A percentile compares a stretch with the other conserved stretches of the same genome.
These are phyloP conservation scores for Exophiala mesophila DNA, from an alignment of 2,329 filamentous ascomycete species.

Conservation along the genomic window DNA sequence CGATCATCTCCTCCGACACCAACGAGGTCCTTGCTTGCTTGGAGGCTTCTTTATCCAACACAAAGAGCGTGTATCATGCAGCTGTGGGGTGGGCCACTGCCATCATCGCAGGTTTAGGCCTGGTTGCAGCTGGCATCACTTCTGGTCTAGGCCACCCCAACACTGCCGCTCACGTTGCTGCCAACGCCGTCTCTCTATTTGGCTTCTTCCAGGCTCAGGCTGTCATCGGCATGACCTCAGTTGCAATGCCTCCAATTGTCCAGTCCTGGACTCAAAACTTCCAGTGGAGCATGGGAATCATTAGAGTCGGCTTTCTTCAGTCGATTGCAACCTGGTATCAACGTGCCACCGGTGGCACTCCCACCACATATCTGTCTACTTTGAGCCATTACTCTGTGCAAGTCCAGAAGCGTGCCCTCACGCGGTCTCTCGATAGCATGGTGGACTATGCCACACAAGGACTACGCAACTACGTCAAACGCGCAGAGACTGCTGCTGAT, in stretches of 20 bases:
- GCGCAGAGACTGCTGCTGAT: constrained; percentile 46
- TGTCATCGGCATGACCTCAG: constrained; percentile 77
- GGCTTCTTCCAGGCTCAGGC: constrained; percentile 93
- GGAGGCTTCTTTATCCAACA: constrained; percentile 82
- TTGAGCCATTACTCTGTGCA: constrained; percentile 74
- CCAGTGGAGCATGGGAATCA: constrained; percentile 97
- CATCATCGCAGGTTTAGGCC: constrained; percentile 75
- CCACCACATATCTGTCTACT: constrained; percentile 70
- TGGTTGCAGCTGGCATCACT: constrained; percentile 79
- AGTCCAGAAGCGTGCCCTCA: constrained; percentile 56
- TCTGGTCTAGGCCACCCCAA: constrained; percentile 90
- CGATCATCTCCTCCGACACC: constrained; percentile 66
- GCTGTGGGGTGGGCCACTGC: constrained; percentile 88
- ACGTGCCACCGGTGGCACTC: constrained; percentile 80
- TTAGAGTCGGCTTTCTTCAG: constrained; percentile 81
- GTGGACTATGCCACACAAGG: constrained; percentile 20
- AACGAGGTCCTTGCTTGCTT: constrained; percentile 72
- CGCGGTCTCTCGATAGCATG: constrained; percentile 44
- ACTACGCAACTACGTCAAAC: constrained; percentile 44
- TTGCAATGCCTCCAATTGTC: constrained; percentile 80
- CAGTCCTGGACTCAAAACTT: constrained; percentile 95
- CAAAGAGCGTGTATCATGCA: constrained; percentile 82
- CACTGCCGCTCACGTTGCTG: constrained; percentile 87
- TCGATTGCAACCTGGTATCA: constrained; percentile 92
- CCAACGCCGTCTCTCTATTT: constrained; percentile 90